These are phyloP conservation scores for Heracleum sosnowskyi DNA, from an alignment of 129 eudicot genomes.

Conservation along the genomic window DNA sequence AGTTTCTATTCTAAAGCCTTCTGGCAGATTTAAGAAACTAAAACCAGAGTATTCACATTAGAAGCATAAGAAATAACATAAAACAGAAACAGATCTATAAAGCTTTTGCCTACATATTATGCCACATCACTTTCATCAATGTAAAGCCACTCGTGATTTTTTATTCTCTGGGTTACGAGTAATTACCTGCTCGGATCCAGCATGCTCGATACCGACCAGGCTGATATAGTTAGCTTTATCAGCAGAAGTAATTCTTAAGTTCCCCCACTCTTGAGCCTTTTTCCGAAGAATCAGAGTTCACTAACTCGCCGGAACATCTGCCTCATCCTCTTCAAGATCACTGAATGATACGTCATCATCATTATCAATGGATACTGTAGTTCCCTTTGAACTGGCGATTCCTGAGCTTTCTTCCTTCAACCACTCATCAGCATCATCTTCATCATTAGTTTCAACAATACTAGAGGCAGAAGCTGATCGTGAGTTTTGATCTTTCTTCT, in stretches of 20 bases:
- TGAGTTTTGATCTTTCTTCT: constrained; percentile 17
- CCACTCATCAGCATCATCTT: constrained; percentile 81
- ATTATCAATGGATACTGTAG: constrained; percentile 37
- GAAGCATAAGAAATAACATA: background rate
- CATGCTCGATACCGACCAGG: constrained; percentile 12
- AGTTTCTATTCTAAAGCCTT: constrained; percentile 11
- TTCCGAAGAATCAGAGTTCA: constrained; percentile 39
- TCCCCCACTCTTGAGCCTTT: constrained; percentile 31
- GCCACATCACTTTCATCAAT: constrained; percentile 67
- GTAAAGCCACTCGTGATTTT: constrained; percentile 76
- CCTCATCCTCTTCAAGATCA: constrained; percentile 94
- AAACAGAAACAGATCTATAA: constrained; percentile 6
- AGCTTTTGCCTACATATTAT: constrained; percentile 17
- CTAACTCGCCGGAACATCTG: constrained; percentile 42
- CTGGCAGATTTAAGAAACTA: background rate
- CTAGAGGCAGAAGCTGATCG: constrained; percentile 13
- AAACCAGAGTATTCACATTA: constrained; percentile 12
- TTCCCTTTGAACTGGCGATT: constrained; percentile 23
- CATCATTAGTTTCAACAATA: constrained; percentile 19
- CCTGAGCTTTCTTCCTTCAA: constrained; percentile 71
- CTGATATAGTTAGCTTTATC: background rate
- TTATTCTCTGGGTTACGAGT: constrained; percentile 28
- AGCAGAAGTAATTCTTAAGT: background rate
- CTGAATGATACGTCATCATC: constrained; percentile 89
- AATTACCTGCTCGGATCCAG: constrained; percentile 42